Conservation (phyloP, 2,329 filamentous ascomycete genomes). For the Apiospora malaysiana region DNA sequence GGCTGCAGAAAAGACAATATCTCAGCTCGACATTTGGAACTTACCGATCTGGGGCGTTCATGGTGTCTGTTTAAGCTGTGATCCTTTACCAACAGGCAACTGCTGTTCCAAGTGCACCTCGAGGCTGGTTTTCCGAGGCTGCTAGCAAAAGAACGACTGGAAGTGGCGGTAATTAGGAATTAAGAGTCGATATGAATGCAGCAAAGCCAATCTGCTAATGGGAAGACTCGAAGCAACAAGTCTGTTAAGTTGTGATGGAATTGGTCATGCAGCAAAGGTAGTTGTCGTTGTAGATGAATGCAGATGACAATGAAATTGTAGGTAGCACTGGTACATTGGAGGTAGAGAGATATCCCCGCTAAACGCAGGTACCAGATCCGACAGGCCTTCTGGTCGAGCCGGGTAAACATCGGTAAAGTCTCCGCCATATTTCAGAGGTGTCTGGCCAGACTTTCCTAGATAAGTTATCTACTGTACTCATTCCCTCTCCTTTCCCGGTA, state of each 20-base stretch:
- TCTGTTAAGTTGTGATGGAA: neutral
- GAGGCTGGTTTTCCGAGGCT: neutral
- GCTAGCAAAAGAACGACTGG: neutral
- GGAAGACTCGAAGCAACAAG: neutral
- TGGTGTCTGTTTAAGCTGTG: neutral
- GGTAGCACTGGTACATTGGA: neutral
- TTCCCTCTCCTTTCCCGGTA: too few species aligned
- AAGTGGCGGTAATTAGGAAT: neutral
- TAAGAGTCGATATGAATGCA: neutral
- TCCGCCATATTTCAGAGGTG: too few species aligned
- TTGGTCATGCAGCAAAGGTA: neutral
- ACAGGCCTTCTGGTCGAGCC: neutral
- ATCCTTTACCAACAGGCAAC: neutral
- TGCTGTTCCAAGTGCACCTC: neutral
- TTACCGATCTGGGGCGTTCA: conserved; percentile 26
- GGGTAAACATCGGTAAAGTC: neutral
- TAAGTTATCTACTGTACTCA: too few species aligned
- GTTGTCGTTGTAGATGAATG: neutral
- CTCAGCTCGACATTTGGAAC: neutral
- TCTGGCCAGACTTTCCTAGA: too few species aligned
- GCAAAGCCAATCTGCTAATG: neutral
- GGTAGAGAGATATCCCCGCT: neutral
- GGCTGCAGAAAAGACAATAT: neutral
- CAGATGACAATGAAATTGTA: conserved; percentile 13
- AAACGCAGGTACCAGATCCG: neutral